Conservation (phyloP, 176 grass and related monocot species). For the Oryza glaberrima region DNA sequence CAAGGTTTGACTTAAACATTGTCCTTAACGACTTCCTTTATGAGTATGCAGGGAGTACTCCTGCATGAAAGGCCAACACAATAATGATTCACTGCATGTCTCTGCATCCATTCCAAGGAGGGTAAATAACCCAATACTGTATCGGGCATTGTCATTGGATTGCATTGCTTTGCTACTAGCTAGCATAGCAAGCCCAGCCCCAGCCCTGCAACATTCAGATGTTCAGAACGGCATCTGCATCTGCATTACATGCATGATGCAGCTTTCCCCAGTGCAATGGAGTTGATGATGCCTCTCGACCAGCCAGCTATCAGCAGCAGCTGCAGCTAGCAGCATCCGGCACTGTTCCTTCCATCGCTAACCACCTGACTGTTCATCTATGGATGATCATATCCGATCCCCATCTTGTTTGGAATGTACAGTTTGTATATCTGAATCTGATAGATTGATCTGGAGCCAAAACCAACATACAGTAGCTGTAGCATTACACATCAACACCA, state of each 20-base stretch:
- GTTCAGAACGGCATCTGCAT: conserved; percentile 4
- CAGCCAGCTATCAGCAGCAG: background rate
- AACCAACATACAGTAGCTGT: background rate
- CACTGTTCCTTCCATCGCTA: background rate
- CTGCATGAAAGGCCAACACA: background rate
- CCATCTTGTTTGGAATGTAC: background rate
- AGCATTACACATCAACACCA: background rate
- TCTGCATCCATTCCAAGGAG: background rate
- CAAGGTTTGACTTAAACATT: no score
- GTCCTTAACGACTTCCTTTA: no score
- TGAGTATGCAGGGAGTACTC: no score
- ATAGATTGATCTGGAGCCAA: background rate
- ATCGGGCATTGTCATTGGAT: background rate
- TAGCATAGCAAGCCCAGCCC: background rate
- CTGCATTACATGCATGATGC: background rate
- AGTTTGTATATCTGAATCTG: background rate
- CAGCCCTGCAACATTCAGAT: background rate
- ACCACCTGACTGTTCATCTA: conserved; percentile 1
- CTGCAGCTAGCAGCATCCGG: background rate
- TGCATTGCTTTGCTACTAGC: background rate
- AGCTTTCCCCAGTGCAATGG: background rate
- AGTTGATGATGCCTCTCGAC: background rate
- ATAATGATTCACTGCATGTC: background rate
- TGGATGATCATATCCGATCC: background rate
- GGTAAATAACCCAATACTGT: background rate